Evolutionary conservation across 2,329 filamentous ascomycete genomes (phyloP), one percentile per base, ranked within the genome.

Genomic region (Phyllosticta capitalensis): DNA sequence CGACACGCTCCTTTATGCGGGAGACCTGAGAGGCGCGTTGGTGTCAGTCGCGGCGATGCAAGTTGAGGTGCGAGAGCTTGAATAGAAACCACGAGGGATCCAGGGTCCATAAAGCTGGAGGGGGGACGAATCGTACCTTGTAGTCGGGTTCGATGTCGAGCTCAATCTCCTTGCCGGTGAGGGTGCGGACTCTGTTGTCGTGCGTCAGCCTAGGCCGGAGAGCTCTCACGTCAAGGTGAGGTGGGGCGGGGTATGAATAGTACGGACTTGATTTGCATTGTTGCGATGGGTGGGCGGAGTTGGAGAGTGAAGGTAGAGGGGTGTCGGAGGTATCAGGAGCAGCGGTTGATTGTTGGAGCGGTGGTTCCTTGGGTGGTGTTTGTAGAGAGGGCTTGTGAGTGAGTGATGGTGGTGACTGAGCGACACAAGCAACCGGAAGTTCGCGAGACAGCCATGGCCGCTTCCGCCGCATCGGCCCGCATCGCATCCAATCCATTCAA

Each of bases 121-220:
- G 30, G 54, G 17, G 48, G 6, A 19, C 33, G 52, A 7, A 7
- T 26, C 7, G 7, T 61, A 95, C 92, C 83, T 92, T 96, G 82
- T 95, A 95, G 70, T 90, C 87, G 57, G 85, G 81, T 80, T 97
- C 94, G 72, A 99, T 95, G 72, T 97, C 92, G 69, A 99, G 85
- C 81, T 97, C 92, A 74, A 97, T 97, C 79, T 99, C 91, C 81
- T 97, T 97, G 71, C 94, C 94, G 64, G 94, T 97, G 65, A 99
- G 86, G 64, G 94, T 99, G 72, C 94, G 89, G 73, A 99, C 92
- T 82, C 92, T 99, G 56, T 50, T 17, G 45, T 52, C 45, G 62
- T 51, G 50, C 9, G 56, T 58, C 49, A 55, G 59, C 53, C 51
- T 55, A 55, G 28, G 24, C 24, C 24, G 24, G 24, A 49, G 30